Percentiles rank a stretch among this genome's conserved stretches.
phyloP scores from a whole-genome alignment of 2,329 filamentous ascomycete species.

The Sordariomycetes sp. region DNA sequence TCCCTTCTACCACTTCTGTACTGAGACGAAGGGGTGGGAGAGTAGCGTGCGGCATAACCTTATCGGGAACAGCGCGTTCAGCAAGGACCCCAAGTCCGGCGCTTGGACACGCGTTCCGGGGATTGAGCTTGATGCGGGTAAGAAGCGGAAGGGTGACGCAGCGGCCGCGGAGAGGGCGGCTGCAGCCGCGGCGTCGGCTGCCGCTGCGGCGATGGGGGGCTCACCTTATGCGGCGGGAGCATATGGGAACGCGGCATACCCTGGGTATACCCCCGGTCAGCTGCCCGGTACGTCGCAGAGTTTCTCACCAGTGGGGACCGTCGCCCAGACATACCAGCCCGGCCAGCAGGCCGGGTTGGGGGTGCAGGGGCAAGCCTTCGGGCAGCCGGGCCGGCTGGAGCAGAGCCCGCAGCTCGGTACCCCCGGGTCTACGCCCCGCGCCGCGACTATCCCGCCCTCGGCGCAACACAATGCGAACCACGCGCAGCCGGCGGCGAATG shows the following conservation, averaged over 20 bases:
- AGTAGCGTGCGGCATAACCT: conserved; percentile 52
- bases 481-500: conserved; percentile 1
- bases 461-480: conserved; percentile 1
- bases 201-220: neutral
- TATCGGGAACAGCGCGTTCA: conserved; percentile 47
- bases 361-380: neutral
- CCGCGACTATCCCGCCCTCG: neutral
- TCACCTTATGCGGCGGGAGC: neutral
- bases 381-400: neutral
- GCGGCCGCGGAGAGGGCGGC: conserved; percentile 28
- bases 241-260: neutral
- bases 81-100: conserved; percentile 41
- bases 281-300: neutral
- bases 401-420: neutral
- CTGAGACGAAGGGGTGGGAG: conserved; percentile 52
- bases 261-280: neutral
- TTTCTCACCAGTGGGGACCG: neutral
- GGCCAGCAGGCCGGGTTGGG: conserved; percentile 1
- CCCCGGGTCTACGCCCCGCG: neutral
- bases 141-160: conserved; percentile 42
- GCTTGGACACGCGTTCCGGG: conserved; percentile 45
- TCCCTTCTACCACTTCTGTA: conserved; percentile 45
- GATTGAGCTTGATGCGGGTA: conserved; percentile 45
- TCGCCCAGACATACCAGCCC: neutral
- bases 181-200: conserved; percentile 9